Evolutionary conservation across 129 eudicot genomes (phyloP).

Genomic region (Artemisia annua): DNA sequence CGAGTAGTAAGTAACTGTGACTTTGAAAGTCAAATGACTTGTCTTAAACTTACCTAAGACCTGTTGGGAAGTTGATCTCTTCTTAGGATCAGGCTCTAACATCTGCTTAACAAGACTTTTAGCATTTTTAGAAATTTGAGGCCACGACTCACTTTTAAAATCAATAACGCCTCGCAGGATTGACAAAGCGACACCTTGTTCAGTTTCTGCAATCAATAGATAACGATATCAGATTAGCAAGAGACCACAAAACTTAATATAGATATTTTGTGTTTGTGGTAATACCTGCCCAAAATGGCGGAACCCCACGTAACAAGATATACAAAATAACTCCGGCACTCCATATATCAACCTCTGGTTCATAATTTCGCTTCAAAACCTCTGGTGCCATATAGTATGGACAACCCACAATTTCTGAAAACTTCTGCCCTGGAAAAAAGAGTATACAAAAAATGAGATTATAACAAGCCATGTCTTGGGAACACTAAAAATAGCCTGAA

Average conservation of each 20-base stretch:
- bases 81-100: slow-evolving; percentile 87
- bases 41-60: slow-evolving; percentile 74
- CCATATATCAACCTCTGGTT: slow-evolving; percentile 94
- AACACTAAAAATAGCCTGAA: slow-evolving; percentile 1
- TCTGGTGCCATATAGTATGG: too few relatives aligned
- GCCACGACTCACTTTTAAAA: too few relatives aligned
- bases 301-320: slow-evolving; percentile 90
- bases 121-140: slow-evolving; percentile 80
- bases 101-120: slow-evolving; percentile 87
- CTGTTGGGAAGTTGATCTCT: slow-evolving; percentile 89
- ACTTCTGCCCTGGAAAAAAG: slow-evolving; percentile 64
- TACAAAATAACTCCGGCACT: slow-evolving; percentile 94
- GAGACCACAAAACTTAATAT: not conserved
- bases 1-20: slow-evolving; percentile 1
- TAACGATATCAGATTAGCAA: not conserved
- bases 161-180: slow-evolving; percentile 72
- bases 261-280: slow-evolving; percentile 4
- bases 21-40: not conserved
- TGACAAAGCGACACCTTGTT: slow-evolving; percentile 97
- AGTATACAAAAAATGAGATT: not conserved
- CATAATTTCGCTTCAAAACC: too few relatives aligned
- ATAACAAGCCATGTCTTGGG: not conserved
- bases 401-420: slow-evolving; percentile 95
- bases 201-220: slow-evolving; percentile 61
- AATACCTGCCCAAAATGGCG: slow-evolving; percentile 99